Conservation (phyloP, 2,329 filamentous ascomycete species). For the Colletotrichum musicola region DNA sequence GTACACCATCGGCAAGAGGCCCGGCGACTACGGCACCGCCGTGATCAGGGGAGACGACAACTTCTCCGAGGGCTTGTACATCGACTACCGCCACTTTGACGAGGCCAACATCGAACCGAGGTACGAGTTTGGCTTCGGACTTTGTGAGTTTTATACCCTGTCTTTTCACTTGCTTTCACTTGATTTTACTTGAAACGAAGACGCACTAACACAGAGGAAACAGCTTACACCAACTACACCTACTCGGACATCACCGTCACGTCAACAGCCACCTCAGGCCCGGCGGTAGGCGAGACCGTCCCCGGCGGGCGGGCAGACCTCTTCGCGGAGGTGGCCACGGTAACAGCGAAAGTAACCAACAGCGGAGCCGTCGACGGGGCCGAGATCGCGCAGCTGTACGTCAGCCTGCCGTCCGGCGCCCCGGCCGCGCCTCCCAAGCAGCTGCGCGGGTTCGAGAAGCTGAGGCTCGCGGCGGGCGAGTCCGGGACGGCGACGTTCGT, state of each 20-base stretch:
- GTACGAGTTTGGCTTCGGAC: slow-evolving; percentile 74
- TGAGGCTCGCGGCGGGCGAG: slow-evolving; percentile 63
- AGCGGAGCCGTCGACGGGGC: slow-evolving; percentile 71
- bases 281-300: slow-evolving; percentile 54
- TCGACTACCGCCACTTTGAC: slow-evolving; percentile 76
- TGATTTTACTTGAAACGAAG: not conserved
- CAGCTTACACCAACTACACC: slow-evolving; percentile 77
- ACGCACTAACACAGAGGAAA: slow-evolving; percentile 6
- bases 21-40: slow-evolving; percentile 58
- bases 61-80: slow-evolving; percentile 70
- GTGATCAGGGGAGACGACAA: slow-evolving; percentile 58
- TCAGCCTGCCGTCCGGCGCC: slow-evolving; percentile 56
- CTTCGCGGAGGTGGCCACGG: slow-evolving; percentile 59
- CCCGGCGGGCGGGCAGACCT: slow-evolving; percentile 61
- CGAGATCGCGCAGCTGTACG: slow-evolving; percentile 74
- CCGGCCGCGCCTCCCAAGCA: slow-evolving; percentile 64
- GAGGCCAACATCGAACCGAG: slow-evolving; percentile 67
- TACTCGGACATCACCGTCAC: slow-evolving; percentile 64
- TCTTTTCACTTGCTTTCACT: not conserved
- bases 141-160: slow-evolving; percentile 54
- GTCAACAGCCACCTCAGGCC: slow-evolving; percentile 52
- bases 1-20: slow-evolving; percentile 64
- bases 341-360: slow-evolving; percentile 74
- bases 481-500: slow-evolving; percentile 63
- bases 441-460: slow-evolving; percentile 76